Base-by-base conservation (phyloP, 495 filamentous ascomycete genomes). In the Schizothecium vesticola region DNA sequence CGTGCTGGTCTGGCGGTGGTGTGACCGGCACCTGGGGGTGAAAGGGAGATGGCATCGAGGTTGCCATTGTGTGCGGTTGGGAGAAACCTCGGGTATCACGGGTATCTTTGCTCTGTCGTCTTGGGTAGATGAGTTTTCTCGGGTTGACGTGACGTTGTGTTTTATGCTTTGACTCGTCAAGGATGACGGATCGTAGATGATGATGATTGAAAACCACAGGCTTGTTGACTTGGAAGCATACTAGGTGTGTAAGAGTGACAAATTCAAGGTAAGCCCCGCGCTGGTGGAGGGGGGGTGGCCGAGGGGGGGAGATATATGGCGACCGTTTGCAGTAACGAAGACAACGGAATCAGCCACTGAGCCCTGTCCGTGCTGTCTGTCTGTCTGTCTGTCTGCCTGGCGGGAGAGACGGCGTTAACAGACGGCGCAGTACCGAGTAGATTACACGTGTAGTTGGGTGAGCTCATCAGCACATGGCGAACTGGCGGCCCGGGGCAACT, bases 1-100 rank as follows among this genome's bases (percentile, higher is more conserved):
- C 67, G 12, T 71, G 72, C 24, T 77, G 69, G 7, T 78, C 76
- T 21, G 76, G 75, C 6, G 75, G 73, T 62, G 73, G 76, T 0
- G 75, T 78, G 29, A 71, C 67, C 6, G 76, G 75, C 3, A 72
- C 70, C 13, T 74, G 75, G 61, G 70, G 31, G 36, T 72, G 70
- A 33, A 73, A 76, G 21, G 72, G 70, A 9, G 69, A 36, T 26
- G 75, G 73, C 56, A 73, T 70, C 10, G 75, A 70, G 25, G 76
- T 59, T 33, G 75, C 69, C 73, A 77, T 77, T 33, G 28, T 24
- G 55, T 11, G 21, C 8, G 29, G 56, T 59, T 1, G 43, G 22
- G 21, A 25, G 62, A n/a, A 31, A 36, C 19, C 28, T 28, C 12
- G 23, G 58, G 23, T 19, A 24, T 51, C 43, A n/a, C 43, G 43